Base-by-base conservation (phyloP, 768 basidiomycete species). In the Trametes villosa region DNA sequence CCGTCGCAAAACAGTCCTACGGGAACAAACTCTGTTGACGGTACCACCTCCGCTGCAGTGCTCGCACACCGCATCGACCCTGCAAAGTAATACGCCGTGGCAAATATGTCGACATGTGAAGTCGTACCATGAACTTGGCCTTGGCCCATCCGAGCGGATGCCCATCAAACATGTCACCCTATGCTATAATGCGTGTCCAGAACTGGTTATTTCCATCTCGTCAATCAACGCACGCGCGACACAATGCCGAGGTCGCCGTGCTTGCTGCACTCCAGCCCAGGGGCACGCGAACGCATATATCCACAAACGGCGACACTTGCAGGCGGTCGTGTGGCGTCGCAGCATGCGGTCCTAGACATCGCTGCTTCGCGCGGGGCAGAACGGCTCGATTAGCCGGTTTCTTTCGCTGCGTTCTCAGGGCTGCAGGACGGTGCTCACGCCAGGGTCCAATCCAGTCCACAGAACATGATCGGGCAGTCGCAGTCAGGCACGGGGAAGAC, bases 401-500 rank as follows among this genome's bases (percentile, higher is more conserved):
- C 22, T 33, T 60, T 20, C 45, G 30, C 4, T 44, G n/a, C 30
- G 9, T 22, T 53, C 51, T 5, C 36, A 45, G n/a, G 38, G 9
- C 18, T 40, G 5, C 22, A 27, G 40, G 4, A 30, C 17, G 3
- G 20, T n/a, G 44, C 56, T 56, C 46, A 55, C 56, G 42, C 56
- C 47, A 31, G 6, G 18, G 22, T 18, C 34, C 27, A 30, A 42
- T 57, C 34, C 64, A 99, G 96, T n/a, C 91, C 96, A 12, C 89
- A 88, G 53, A 98, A 98, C 76, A 96, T 98, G 90, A 98, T 98
- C 71, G 97, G 95, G 18, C 97, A 99, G 77, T 98, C 96, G 52
- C 97, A 99, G 70, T 98, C 97, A 33, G 97, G 97, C 38, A 99
- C 97, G 9, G 97, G 97, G 49, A 99, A 99, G 79, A 98, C 97